phyloP scores from a whole-genome alignment of 2,329 filamentous ascomycete genomes.

The Emydomyces testavorans region DNA sequence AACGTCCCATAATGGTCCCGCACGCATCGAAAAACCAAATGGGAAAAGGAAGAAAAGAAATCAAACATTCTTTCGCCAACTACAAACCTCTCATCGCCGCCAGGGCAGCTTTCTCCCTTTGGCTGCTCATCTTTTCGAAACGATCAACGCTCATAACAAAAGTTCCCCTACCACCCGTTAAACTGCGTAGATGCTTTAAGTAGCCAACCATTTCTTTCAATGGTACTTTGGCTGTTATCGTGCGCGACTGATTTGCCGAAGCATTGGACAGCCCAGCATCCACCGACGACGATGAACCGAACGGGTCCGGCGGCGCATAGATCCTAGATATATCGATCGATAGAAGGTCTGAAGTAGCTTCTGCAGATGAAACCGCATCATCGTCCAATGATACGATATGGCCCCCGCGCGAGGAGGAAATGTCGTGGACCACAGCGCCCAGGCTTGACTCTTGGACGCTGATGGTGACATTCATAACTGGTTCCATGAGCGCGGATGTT shows the following conservation, averaged over 20 bases:
- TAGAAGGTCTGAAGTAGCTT: constrained; percentile 25
- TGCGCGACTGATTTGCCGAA: constrained; percentile 38
- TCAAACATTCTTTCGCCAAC: background rate
- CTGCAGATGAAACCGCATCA: constrained; percentile 24
- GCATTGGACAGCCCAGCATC: constrained; percentile 3
- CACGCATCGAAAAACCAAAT: background rate
- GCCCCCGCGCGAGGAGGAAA: constrained; percentile 61
- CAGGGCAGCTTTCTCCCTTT: constrained; percentile 48
- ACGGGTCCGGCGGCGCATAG: constrained; percentile 82
- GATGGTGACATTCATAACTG: constrained; percentile 84
- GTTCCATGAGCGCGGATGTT: constrained; percentile 66
- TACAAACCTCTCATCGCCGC: constrained; percentile 33
- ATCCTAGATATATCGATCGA: constrained; percentile 60
- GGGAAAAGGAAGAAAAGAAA: no score
- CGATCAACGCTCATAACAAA: constrained; percentile 64
- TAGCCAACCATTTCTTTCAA: constrained; percentile 96
- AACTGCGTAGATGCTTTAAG: constrained; percentile 71
- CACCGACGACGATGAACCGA: constrained; percentile 37
- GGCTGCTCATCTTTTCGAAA: constrained; percentile 55
- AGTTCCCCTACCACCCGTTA: constrained; percentile 73
- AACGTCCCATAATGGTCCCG: no score
- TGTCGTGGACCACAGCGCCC: constrained; percentile 70
- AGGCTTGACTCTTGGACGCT: constrained; percentile 71
- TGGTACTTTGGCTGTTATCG: constrained; percentile 77
- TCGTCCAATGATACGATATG: constrained; percentile 60